Evolutionary conservation across 2,329 filamentous ascomycete genomes (phyloP).

Genomic region (Fusarium sp.): DNA sequence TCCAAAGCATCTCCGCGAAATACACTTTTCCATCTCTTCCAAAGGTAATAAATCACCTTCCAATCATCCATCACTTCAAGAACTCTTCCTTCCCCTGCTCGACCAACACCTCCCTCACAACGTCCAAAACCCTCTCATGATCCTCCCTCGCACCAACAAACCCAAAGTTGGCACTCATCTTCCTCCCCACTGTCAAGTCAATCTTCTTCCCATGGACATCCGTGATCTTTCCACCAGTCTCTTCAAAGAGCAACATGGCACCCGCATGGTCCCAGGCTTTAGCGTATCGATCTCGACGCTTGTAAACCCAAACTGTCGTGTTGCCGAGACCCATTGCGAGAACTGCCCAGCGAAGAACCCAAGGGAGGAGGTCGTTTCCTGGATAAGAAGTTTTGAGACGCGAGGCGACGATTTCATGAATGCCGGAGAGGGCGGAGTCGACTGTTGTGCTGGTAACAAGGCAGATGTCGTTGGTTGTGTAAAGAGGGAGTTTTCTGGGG

Average conservation of each 20-base stretch:
- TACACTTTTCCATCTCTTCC: not conserved
- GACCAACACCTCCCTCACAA: conserved; percentile 78
- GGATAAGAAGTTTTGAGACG: conserved; percentile 54
- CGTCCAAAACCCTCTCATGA: conserved; percentile 61
- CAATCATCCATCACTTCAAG: conserved; percentile 1
- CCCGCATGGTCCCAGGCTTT: conserved; percentile 70
- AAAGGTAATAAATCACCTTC: not conserved
- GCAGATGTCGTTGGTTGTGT: conserved; percentile 44
- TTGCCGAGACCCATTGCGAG: conserved; percentile 62
- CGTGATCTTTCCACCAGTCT: conserved; percentile 63
- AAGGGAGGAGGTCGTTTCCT: conserved; percentile 62
- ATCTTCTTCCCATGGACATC: conserved; percentile 61
- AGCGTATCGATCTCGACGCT: conserved; percentile 54
- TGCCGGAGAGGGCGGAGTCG: conserved; percentile 57
- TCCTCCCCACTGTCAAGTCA: conserved; percentile 58
- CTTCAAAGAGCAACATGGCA: conserved; percentile 66
- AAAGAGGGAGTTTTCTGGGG: conserved; percentile 46
- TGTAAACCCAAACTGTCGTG: conserved; percentile 65
- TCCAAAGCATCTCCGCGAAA: not conserved
- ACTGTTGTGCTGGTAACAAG: conserved; percentile 58
- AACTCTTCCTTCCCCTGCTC: conserved; percentile 43
- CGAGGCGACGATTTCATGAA: conserved; percentile 55
- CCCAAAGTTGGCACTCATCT: conserved; percentile 60
- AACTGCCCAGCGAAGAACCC: conserved; percentile 64
- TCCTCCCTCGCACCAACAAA: conserved; percentile 61